Base-by-base conservation (phyloP, 345 rosid species). In the Capsella bursapastoris region DNA sequence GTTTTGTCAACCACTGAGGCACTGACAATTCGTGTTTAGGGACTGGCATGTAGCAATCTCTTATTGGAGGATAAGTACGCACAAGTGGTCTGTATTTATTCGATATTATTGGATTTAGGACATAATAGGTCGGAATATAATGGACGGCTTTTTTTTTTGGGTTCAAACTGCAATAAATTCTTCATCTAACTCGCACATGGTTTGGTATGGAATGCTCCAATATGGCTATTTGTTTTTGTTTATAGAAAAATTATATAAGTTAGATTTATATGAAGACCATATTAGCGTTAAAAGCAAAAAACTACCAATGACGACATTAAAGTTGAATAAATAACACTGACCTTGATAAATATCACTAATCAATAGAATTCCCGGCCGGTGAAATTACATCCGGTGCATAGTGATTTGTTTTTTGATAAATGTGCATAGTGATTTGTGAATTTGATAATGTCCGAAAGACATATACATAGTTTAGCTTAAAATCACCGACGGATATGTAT, bases 101-200 rank as follows among this genome's bases (percentile, higher is more conserved):
- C 10, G 45, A 37, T 57, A 48, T 47, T 28, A 15, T 47, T 66
- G 72, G 34, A 44, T 25, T 29, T 28, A 58, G 49, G 60, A 66
- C 66, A 59, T 48, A 9, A 27, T 28, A 25, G 59, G 56, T 75
- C 41, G 61, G 37, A 18, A 58, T 59, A 31, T 66, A 50, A 44
- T 49, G 59, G 55, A 50, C 8, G 55, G 35, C 37, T 6, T 16
- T 75, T 31, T 75, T 31, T 49, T 49, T 34, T 22, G 25, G 25
- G 25, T 59, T 59, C 67, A 50, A 66, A 58, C 68, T 44, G 48
- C 78, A 75, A 50, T 75, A 40, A 74, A 75, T 75, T 50, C 62
- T 29, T 59, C 78, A 74, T 74, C 78, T 50, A 74, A 58, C 73
- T 67, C 38, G 55, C 78, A 67, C 73, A 75, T 75, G 78, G 73